Evolutionary conservation across 495 filamentous ascomycete genomes (phyloP).

Genomic region (Chaetomium cochliodes): DNA sequence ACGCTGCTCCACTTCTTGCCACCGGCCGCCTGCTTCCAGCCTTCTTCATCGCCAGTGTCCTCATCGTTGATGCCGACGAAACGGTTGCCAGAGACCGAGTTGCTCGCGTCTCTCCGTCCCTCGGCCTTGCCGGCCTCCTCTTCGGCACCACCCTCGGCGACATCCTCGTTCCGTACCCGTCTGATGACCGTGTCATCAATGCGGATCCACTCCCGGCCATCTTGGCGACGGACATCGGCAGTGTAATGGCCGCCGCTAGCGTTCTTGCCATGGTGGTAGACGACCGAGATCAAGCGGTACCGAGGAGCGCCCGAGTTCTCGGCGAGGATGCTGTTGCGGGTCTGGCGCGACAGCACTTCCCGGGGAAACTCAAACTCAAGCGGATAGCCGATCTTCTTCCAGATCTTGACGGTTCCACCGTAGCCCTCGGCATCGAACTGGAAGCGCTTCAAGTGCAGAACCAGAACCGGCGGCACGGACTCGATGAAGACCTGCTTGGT

Average conservation of each 20-base stretch:
- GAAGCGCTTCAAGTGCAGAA: slow-evolving; percentile 95
- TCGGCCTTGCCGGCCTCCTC: slow-evolving; percentile 67
- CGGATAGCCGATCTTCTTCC: slow-evolving; percentile 96
- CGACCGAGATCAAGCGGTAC: slow-evolving; percentile 85
- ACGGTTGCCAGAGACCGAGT: slow-evolving; percentile 51
- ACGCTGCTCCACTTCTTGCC: slow-evolving; percentile 65
- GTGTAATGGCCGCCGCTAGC: slow-evolving; percentile 96
- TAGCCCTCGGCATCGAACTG: slow-evolving; percentile 83
- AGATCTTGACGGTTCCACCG: slow-evolving; percentile 93
- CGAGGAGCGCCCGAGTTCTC: slow-evolving; percentile 65
- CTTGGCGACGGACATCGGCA: slow-evolving; percentile 90
- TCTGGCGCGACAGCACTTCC: slow-evolving; percentile 80
- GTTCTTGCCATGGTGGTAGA: slow-evolving; percentile 97
- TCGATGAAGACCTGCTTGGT: slow-evolving; percentile 97
- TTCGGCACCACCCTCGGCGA: slow-evolving; percentile 80
- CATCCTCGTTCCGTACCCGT: slow-evolving; percentile 82
- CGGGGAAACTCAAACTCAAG: slow-evolving; percentile 90
- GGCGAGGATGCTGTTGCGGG: slow-evolving; percentile 60
- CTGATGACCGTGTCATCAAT: slow-evolving; percentile 91
- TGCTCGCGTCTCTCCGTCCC: slow-evolving; percentile 42
- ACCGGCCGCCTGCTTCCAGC: slow-evolving; percentile 82
- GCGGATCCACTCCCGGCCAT: slow-evolving; percentile 90
- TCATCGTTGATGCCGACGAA: slow-evolving; percentile 68
- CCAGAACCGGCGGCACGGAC: slow-evolving; percentile 84
- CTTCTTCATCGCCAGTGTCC: slow-evolving; percentile 65